Evolutionary conservation across 140 eudicot species (phyloP).

Genomic region (Stevia rebaudiana): DNA sequence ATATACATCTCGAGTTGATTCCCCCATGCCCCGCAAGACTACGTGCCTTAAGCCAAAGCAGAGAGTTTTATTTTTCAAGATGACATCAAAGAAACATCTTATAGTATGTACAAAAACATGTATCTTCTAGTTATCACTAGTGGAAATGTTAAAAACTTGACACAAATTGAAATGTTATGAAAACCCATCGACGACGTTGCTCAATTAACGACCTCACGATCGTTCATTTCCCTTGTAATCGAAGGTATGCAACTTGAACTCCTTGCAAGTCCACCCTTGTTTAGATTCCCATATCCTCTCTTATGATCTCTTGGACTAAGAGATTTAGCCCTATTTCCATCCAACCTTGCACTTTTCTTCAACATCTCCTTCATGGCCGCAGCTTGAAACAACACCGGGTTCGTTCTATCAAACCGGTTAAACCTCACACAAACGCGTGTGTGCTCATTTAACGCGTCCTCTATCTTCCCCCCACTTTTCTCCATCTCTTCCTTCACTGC

Average conservation of each 20-base stretch:
- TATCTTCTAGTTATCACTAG: background rate
- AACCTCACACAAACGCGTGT: slow-evolving; percentile 71
- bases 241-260: slow-evolving; percentile 96
- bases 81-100: slow-evolving; percentile 15
- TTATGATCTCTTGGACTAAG: slow-evolving; percentile 67
- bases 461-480: slow-evolving; percentile 74
- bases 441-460: slow-evolving; percentile 70
- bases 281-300: slow-evolving; percentile 26
- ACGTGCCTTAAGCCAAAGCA: slow-evolving; percentile 15
- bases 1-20: slow-evolving; percentile 6
- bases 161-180: background rate
- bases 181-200: background rate
- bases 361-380: slow-evolving; percentile 82
- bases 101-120: slow-evolving; percentile 18
- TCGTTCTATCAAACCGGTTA: slow-evolving; percentile 70
- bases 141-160: background rate
- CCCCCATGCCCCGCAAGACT: slow-evolving; percentile 1
- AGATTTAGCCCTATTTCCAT: slow-evolving; percentile 46
- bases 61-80: slow-evolving; percentile 25
- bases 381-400: slow-evolving; percentile 86
- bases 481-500: slow-evolving; percentile 91
- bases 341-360: slow-evolving; percentile 44
- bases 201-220: slow-evolving; percentile 24
- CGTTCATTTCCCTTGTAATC: slow-evolving; percentile 43
- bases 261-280: slow-evolving; percentile 60